Base-by-base conservation (phyloP, 257 asterid species). In the Voacanga thouarsii region DNA sequence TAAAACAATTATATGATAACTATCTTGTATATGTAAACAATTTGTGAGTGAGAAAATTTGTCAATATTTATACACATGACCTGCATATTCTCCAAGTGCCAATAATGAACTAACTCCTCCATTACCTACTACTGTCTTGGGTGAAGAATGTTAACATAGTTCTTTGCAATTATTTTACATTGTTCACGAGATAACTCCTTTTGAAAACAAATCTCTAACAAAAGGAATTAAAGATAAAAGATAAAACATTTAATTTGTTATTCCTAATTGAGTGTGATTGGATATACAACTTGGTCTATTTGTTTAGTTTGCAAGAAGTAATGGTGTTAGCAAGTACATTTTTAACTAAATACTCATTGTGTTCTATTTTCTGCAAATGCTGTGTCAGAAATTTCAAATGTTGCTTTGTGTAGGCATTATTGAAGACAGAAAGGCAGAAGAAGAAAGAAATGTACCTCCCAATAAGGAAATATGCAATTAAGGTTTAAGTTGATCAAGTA, bases 401-500 rank as follows among this genome's bases (percentile, higher is more conserved):
- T 33, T 81, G 59, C 23, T 15, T 16, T 80, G 43, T 86, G 77
- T 70, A 92, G 96, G 94, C 83, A 28, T 89, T 90, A 61, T 78
- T 91, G 91, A 91, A 88, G 92, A 87, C 95, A 0, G 94, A 86
- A 60, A 89, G 85, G 81, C 80, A 88, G 89, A 91, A 91, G 83
- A 90, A 89, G 88, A 92, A 80, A 79, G 97, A 89, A 80, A 89
- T 81, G 91, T 92, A 88, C 80, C 91, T 85, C 80, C 96, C 96
- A 15, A 1, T 83, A 87, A 89, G 97, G 56, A 92, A 92, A 83
- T 92, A 86, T 77, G 96, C 97, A 10, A 87, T 92, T 59, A 90
- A 90, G 72, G 96, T 87, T 72, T 90, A 85, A 83, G 19, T 60
- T 78, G 2, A 56, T 44, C 41, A 19, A 59, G 12, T n/a, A 30